These are phyloP conservation scores for Phytophthora palmivora DNA, from an alignment of 352 stramenopile species.

Conservation along the genomic window DNA sequence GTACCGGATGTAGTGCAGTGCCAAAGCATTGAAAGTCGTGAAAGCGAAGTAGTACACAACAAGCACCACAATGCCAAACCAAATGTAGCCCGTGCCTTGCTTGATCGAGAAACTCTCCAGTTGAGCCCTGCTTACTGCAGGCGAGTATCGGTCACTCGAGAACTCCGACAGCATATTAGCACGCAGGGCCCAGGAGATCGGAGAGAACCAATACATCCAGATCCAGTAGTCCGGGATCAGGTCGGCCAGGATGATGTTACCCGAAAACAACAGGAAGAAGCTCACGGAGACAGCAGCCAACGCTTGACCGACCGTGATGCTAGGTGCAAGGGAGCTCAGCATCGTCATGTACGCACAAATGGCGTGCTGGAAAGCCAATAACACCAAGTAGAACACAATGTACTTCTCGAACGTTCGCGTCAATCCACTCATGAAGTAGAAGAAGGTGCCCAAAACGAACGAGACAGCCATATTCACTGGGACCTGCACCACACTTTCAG, in stretches of 20 bases:
- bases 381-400: conserved; percentile 71
- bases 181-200: conserved; percentile 52
- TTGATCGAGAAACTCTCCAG: conserved; percentile 47
- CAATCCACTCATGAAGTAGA: conserved; percentile 84
- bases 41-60: conserved; percentile 54
- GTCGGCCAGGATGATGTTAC: conserved; percentile 60
- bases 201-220: conserved; percentile 51
- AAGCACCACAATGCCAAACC: conserved; percentile 43
- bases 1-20: conserved; percentile 53
- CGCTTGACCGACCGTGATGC: conserved; percentile 48
- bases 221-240: conserved; percentile 52
- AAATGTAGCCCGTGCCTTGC: conserved; percentile 43
- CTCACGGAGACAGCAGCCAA: conserved; percentile 45
- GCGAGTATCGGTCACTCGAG: conserved; percentile 28
- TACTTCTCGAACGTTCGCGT: conserved; percentile 57
- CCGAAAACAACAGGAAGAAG: conserved; percentile 65
- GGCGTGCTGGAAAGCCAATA: conserved; percentile 70
- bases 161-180: conserved; percentile 57
- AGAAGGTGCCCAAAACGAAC: conserved; percentile 76
- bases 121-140: conserved; percentile 4
- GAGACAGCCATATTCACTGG: conserved; percentile 65
- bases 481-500: conserved; percentile 51
- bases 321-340: conserved; percentile 45
- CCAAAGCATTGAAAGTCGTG: conserved; percentile 43
- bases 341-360: conserved; percentile 58